Percentiles rank a stretch among this genome's conserved stretches.
These are phyloP conservation scores for Monosiga brevicollis DNA, from an alignment of 78 protist species.

Conservation along the genomic window DNA sequence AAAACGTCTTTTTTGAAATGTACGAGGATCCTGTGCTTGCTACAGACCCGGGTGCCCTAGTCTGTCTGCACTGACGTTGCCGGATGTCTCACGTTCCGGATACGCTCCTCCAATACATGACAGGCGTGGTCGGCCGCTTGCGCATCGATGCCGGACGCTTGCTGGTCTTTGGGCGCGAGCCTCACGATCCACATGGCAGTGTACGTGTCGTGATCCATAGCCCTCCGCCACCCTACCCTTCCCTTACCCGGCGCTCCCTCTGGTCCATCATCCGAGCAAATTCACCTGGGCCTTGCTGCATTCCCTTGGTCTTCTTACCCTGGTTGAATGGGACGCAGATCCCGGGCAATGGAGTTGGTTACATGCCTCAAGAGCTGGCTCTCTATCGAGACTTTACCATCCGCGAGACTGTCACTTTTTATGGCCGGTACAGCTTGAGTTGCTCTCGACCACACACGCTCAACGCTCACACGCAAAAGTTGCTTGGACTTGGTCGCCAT, in stretches of 20 bases:
- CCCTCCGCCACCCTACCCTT: too few relatives aligned
- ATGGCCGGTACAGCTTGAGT: slow-evolving; percentile 10
- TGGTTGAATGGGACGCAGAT: background rate
- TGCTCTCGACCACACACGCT: background rate
- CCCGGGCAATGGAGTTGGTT: slow-evolving; percentile 31
- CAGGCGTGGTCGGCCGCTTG: slow-evolving; percentile 6
- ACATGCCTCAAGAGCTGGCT: slow-evolving; percentile 54
- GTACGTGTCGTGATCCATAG: background rate
- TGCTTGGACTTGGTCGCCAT: background rate
- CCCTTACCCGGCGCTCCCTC: too few relatives aligned
- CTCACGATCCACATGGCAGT: background rate
- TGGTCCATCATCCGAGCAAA: too few relatives aligned
- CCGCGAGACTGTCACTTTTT: slow-evolving; percentile 29
- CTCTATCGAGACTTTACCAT: slow-evolving; percentile 34
- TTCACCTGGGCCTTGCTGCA: too few relatives aligned
- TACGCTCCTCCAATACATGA: too few relatives aligned
- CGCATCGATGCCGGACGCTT: slow-evolving; percentile 28
- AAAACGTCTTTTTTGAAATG: slow-evolving; percentile 27
- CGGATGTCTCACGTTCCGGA: too few relatives aligned
- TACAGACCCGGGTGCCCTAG: too few relatives aligned
- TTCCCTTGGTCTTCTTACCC: too few relatives aligned
- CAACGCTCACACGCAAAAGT: background rate
- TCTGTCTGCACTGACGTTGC: too few relatives aligned
- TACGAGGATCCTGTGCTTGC: background rate
- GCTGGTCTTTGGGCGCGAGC: slow-evolving; percentile 22